phyloP scores from a whole-genome alignment of 1,284 basidiomycete genomes.

The Cryptococcus sp. region DNA sequence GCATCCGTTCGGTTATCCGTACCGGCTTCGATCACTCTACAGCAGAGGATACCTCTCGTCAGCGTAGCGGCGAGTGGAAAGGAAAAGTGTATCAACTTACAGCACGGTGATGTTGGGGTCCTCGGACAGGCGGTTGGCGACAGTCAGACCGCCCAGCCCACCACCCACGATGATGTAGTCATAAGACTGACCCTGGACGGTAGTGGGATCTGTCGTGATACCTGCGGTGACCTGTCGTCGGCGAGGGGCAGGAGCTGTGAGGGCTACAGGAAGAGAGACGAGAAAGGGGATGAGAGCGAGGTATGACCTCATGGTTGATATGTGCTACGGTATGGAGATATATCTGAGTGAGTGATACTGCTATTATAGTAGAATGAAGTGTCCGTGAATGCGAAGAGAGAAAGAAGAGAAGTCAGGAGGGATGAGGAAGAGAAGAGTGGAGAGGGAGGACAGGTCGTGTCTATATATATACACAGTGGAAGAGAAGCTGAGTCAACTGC shows the following conservation, averaged over 20 bases:
- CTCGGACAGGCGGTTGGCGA: conserved; percentile 65
- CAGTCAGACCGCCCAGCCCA: conserved; percentile 64
- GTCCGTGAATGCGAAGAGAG: conserved; percentile 1
- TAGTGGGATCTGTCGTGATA: conserved; percentile 13
- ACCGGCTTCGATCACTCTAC: conserved; percentile 32
- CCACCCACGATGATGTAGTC: conserved; percentile 71
- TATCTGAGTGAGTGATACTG: not conserved
- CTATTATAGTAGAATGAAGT: not conserved
- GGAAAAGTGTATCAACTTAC: conserved; percentile 4
- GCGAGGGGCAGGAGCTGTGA: conserved; percentile 6
- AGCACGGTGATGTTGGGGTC: conserved; percentile 56
- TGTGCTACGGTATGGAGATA: not conserved
- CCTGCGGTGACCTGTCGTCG: not conserved
- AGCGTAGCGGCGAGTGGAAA: not conserved
- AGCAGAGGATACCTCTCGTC: not conserved
- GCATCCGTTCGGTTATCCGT: conserved; percentile 25
- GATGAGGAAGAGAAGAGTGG: not conserved
- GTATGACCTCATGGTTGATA: too few relatives aligned
- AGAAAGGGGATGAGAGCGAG: conserved; percentile 5
- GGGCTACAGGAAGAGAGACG: conserved; percentile 3
- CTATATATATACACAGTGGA: too few relatives aligned
- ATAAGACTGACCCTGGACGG: conserved; percentile 52
- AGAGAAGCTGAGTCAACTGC: too few relatives aligned
- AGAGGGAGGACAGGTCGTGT: too few relatives aligned
- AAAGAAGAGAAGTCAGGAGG: not conserved